Conservation (phyloP, 2,329 filamentous ascomycete species). For the Microascus cirrosus region DNA sequence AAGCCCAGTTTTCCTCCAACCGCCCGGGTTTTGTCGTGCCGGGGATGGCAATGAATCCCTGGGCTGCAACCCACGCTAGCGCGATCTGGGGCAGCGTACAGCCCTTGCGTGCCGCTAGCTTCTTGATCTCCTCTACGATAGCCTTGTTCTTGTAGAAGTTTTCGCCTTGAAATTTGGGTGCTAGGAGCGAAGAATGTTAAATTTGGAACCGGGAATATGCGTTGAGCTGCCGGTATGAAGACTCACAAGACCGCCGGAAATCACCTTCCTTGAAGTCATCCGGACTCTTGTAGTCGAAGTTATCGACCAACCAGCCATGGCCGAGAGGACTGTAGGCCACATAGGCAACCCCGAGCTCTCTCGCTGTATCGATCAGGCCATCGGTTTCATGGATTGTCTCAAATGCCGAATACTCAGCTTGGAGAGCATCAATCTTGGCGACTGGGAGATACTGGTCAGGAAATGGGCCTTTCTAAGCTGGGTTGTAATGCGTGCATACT, state of each 20-base stretch:
- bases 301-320: conserved; percentile 33
- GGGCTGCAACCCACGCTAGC: conserved; percentile 25
- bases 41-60: conserved; percentile 31
- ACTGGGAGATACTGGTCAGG: conserved; percentile 19
- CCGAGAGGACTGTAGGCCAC: conserved; percentile 34
- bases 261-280: conserved; percentile 32
- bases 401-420: conserved; percentile 32
- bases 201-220: conserved; percentile 3
- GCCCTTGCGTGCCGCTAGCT: conserved; percentile 19
- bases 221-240: background rate
- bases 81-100: conserved; percentile 22
- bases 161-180: conserved; percentile 26
- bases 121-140: conserved; percentile 28
- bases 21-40: conserved; percentile 28
- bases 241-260: conserved; percentile 24
- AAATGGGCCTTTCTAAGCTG: background rate
- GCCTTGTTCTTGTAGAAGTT: conserved; percentile 30
- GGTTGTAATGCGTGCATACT: conserved; percentile 15
- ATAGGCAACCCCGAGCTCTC: conserved; percentile 27
- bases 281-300: conserved; percentile 26
- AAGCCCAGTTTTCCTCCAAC: conserved; percentile 26
- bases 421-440: conserved; percentile 32
- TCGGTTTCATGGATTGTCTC: conserved; percentile 27
- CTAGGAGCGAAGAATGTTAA: conserved; percentile 5
- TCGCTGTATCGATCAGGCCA: conserved; percentile 26